Evolutionary conservation across 2,329 filamentous ascomycete genomes (phyloP), one percentile per base, ranked within the genome.

Genomic region (Diplodia intermedia): DNA sequence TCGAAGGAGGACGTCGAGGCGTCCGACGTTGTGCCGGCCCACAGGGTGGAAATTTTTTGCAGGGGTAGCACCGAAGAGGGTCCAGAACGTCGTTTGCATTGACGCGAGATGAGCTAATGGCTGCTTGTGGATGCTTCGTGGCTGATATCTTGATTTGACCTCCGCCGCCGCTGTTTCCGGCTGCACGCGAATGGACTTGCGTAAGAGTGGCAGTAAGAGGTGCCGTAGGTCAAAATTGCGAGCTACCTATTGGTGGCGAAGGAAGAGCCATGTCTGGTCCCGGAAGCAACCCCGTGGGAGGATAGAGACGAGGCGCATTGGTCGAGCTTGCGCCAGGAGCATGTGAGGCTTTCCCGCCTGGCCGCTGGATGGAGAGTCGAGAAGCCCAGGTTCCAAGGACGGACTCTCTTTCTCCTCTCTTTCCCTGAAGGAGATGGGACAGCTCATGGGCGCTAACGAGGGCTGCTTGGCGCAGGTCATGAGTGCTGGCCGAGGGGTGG

Each of bases 11-110:
- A 31, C 36, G 36, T 12, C 14, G 7, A 12, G 43, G 36, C n/a
- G 18, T 36, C 40, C 43, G 57, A 50, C 3, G 29, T 62, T 36
- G 40, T 20, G 26, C 57, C 40, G 57, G 57, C 33, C 57, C 57
- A 50, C 40, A 33, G 36, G 4, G 43, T 6, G 26, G 29, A 33
- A 50, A 62, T 62, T 62, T 62, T 62, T 50, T 61, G 40, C 29
- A 23, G 31, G 40, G 43, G 43, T 50, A 7, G 57, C 29, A 8
- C 57, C 57, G 57, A 38, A 36, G 57, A 33, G 40, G 43, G 26
- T n/a, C 57, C 43, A 62, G 57, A 50, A 18, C 38, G n/a, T 50
- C 43, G 40, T 40, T 15, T 26, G 57, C 26, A 15, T 50, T 8
- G 29, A 36, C 11, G 38, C n/a, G 43, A 50, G 15, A 26, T 47